Percentiles rank a stretch among this genome's conserved stretches.
These are phyloP conservation scores for Ploettnerulaceae sp. DNA, from an alignment of 2,329 filamentous ascomycete species.

Conservation along the genomic window DNA sequence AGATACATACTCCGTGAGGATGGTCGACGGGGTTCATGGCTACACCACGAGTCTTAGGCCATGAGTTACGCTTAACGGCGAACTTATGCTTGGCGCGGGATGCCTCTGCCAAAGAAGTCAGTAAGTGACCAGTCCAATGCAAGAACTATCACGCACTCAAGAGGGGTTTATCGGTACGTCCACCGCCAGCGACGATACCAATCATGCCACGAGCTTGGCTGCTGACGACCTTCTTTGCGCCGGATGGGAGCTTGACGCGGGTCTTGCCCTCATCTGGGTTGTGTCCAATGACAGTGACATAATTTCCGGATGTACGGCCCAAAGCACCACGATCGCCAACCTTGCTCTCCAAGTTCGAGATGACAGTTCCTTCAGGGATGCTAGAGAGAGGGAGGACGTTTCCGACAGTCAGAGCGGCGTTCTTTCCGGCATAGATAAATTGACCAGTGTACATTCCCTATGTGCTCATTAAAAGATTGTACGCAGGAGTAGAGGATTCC, in stretches of 20 bases:
- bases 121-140: constrained; percentile 26
- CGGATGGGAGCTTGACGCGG: constrained; percentile 97
- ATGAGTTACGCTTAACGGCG: constrained; percentile 99
- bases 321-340: constrained; percentile 92
- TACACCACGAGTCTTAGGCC: constrained; percentile 99
- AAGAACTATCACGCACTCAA: constrained; percentile 60
- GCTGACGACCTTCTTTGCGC: constrained; percentile 98
- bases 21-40: constrained; percentile 99
- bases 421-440: constrained; percentile 99
- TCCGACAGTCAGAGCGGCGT: constrained; percentile 91
- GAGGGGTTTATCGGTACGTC: constrained; percentile 98
- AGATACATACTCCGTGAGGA: constrained; percentile 68
- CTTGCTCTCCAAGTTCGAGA: constrained; percentile 99
- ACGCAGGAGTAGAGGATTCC: constrained; percentile 38
- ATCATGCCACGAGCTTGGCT: constrained; percentile 95
- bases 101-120: constrained; percentile 66
- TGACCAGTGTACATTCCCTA: constrained; percentile 99
- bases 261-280: constrained; percentile 99
- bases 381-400: constrained; percentile 93
- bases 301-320: constrained; percentile 97
- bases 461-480: not conserved
- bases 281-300: constrained; percentile 96
- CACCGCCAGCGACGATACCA: constrained; percentile 98
- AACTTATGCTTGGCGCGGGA: constrained; percentile 99
- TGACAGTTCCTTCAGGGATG: constrained; percentile 97